phyloP scores from a whole-genome alignment of 108 stramenopile species.

The Skeletonema costatum region DNA sequence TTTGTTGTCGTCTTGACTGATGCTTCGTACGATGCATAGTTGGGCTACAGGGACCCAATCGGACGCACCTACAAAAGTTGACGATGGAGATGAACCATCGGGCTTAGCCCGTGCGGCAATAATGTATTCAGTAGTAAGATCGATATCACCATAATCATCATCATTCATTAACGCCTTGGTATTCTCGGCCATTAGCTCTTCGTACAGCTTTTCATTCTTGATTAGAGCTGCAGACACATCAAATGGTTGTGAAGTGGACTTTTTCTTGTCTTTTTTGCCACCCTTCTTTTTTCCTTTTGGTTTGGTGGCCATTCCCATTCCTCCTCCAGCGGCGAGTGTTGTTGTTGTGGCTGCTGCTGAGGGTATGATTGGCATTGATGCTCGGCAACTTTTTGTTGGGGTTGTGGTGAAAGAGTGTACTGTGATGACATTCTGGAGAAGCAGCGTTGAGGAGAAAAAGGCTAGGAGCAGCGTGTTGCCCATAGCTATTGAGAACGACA shows the following conservation, averaged over 20 bases:
- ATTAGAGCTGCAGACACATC: slow-evolving; percentile 66
- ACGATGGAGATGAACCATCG: not conserved
- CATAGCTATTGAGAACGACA: not conserved
- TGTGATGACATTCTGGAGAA: not conserved
- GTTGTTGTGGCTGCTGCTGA: not conserved
- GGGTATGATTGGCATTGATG: not conserved
- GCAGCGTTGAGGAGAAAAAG: not conserved
- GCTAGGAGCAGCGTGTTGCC: not conserved
- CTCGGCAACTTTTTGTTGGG: not conserved
- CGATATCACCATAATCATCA: slow-evolving; percentile 16
- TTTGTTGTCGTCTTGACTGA: slow-evolving; percentile 32
- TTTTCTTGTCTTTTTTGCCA: slow-evolving; percentile 29
- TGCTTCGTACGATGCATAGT: slow-evolving; percentile 48
- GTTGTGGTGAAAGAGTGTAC: not conserved
- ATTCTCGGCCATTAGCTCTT: slow-evolving; percentile 50
- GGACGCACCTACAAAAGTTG: slow-evolving; percentile 26
- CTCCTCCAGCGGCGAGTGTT: not conserved
- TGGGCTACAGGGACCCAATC: slow-evolving; percentile 89
- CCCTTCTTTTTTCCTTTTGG: slow-evolving; percentile 34
- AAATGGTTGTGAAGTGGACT: slow-evolving; percentile 36
- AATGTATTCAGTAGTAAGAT: slow-evolving; percentile 61
- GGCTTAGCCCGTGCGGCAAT: slow-evolving; percentile 55
- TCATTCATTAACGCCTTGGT: slow-evolving; percentile 49
- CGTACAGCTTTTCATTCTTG: slow-evolving; percentile 71
- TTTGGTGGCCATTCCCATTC: slow-evolving; percentile 36